Percentiles rank a stretch among this genome's conserved stretches.
phyloP scores from a whole-genome alignment of 352 stramenopile genomes.

The Pythium oligandrum region DNA sequence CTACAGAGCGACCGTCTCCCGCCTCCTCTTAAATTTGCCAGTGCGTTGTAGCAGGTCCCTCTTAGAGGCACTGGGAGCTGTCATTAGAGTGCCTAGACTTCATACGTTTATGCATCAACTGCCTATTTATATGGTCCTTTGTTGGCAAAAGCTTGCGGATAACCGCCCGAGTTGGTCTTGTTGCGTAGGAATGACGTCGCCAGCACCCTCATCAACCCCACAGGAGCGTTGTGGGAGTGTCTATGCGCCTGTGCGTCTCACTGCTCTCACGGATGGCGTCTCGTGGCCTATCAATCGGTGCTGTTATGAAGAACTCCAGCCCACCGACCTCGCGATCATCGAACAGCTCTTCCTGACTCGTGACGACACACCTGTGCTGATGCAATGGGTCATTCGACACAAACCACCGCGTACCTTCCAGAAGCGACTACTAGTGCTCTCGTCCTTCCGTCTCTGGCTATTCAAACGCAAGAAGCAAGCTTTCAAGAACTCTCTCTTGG shows the following conservation, averaged over 20 bases:
- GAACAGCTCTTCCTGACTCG: slow-evolving; percentile 46
- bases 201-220: no score
- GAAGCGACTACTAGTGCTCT: slow-evolving; percentile 51
- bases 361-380: slow-evolving; percentile 42
- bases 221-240: no score
- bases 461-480: slow-evolving; percentile 37
- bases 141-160: no score
- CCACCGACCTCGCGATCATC: slow-evolving; percentile 27
- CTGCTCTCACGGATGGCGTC: slow-evolving; percentile 5
- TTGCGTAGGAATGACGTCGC: no score
- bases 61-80: no score
- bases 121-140: no score
- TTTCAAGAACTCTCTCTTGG: slow-evolving; percentile 30
- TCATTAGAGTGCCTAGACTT: no score
- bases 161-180: no score
- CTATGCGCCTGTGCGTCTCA: background rate
- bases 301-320: slow-evolving; percentile 55
- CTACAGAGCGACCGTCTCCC: slow-evolving; percentile 28
- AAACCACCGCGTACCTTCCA: slow-evolving; percentile 32
- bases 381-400: slow-evolving; percentile 62
- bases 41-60: slow-evolving; percentile 1
- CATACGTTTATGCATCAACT: no score
- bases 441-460: slow-evolving; percentile 43
- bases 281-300: slow-evolving; percentile 61
- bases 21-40: slow-evolving; percentile 21